Percentiles rank a stretch among this genome's conserved stretches.
Evolutionary conservation across 2,329 filamentous ascomycete genomes (phyloP).

Genomic region (Colletotrichum noveboracense): DNA sequence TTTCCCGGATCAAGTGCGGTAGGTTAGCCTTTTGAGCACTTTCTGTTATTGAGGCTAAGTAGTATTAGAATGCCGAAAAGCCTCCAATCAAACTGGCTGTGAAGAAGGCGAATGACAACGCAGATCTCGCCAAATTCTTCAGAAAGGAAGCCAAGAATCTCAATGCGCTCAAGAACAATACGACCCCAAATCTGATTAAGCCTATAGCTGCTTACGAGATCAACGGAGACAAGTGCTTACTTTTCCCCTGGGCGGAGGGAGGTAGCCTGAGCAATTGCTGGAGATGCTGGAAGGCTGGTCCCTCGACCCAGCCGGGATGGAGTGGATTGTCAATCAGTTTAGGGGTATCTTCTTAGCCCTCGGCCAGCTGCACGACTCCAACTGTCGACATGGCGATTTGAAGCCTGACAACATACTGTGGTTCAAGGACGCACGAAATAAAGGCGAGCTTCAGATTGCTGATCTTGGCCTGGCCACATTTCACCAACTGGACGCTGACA

Average conservation of each 20-base stretch:
- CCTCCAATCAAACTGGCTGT: background rate
- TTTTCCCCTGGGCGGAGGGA: background rate
- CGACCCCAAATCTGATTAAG: background rate
- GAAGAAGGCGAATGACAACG: background rate
- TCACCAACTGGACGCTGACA: background rate
- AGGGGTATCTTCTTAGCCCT: background rate
- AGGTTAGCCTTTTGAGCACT: background rate
- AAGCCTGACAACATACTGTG: conserved; percentile 9
- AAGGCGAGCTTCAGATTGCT: background rate
- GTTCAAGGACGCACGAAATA: background rate
- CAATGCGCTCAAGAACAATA: background rate
- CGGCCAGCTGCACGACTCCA: background rate
- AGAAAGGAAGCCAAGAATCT: background rate
- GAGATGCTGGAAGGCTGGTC: background rate
- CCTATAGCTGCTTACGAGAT: background rate
- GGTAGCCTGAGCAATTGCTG: background rate
- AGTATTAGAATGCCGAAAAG: background rate
- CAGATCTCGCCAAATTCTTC: background rate
- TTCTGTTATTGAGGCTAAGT: background rate
- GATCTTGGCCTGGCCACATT: background rate
- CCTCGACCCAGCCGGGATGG: background rate
- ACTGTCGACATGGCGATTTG: conserved; percentile 1
- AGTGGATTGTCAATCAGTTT: background rate
- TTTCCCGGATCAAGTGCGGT: background rate
- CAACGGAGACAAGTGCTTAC: background rate